phyloP scores from a whole-genome alignment of 495 filamentous ascomycete genomes.

The Trichocladium uniseriatum region DNA sequence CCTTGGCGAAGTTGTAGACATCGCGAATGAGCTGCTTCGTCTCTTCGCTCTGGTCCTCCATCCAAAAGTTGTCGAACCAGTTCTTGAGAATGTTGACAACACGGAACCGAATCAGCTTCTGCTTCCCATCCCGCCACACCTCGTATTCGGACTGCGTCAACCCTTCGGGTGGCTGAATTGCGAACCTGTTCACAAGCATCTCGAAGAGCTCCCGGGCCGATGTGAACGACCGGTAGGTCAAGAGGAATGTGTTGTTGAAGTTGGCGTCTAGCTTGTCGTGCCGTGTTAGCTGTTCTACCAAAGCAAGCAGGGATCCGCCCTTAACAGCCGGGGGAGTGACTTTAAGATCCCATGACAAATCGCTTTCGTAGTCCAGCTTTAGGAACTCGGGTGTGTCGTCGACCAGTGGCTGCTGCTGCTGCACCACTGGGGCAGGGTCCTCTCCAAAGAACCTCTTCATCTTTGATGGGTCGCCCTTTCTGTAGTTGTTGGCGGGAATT shows the following conservation, averaged over 20 bases:
- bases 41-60: conserved; percentile 80
- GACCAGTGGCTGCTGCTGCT: conserved; percentile 22
- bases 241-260: conserved; percentile 95
- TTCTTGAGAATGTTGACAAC: conserved; percentile 96
- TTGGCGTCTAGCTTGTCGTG: conserved; percentile 92
- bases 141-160: conserved; percentile 68
- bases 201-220: conserved; percentile 85
- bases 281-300: conserved; percentile 93
- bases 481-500: conserved; percentile 46
- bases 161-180: conserved; percentile 83
- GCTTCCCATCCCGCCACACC: conserved; percentile 85
- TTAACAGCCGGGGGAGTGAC: conserved; percentile 59
- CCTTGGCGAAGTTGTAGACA: conserved; percentile 83
- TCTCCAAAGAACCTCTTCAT: conserved; percentile 85
- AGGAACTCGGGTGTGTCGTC: conserved; percentile 80
- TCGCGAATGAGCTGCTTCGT: conserved; percentile 77
- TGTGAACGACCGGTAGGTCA: conserved; percentile 95
- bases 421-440: conserved; percentile 46
- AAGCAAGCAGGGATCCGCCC: conserved; percentile 76
- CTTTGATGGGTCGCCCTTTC: conserved; percentile 68
- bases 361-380: conserved; percentile 78
- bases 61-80: conserved; percentile 98
- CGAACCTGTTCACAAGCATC: conserved; percentile 81
- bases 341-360: conserved; percentile 84
- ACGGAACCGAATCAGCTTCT: conserved; percentile 87